Conservation (phyloP, 1,139 yeast genomes). For the Pneumocystis oryctolagi region DNA sequence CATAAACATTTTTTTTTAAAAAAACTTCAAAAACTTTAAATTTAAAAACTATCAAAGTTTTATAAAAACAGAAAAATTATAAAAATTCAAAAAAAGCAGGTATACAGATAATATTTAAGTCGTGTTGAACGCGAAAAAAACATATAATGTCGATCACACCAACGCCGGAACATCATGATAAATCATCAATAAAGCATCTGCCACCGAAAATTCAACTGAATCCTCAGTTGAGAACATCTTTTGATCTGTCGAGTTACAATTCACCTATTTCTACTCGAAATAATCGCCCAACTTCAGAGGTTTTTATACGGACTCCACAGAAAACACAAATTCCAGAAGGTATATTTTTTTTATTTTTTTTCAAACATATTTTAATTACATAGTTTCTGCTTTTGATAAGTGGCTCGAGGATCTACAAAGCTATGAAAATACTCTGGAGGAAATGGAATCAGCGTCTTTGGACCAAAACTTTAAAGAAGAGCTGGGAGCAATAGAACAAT, state of each 20-base stretch:
- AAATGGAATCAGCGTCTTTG: slow-evolving; percentile 25
- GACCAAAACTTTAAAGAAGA: slow-evolving; percentile 22
- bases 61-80: not conserved
- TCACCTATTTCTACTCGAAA: not conserved
- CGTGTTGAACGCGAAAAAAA: not conserved
- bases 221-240: not conserved
- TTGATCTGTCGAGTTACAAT: not conserved
- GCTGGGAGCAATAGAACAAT: slow-evolving; percentile 24
- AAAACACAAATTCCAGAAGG: slow-evolving; percentile 2
- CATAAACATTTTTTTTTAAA: not conserved
- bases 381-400: slow-evolving; percentile 19
- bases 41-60: not conserved
- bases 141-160: not conserved
- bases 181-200: not conserved
- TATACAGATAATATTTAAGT: not conserved
- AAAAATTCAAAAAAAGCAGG: not conserved
- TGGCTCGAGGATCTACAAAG: slow-evolving; percentile 25
- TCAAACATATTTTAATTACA: too few relatives aligned
- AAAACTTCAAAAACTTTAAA: not conserved
- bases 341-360: not conserved
- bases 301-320: not conserved
- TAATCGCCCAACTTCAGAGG: slow-evolving; percentile 1
- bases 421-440: slow-evolving; percentile 24
- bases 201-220: not conserved
- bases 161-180: not conserved